phyloP scores from a whole-genome alignment of 2,329 filamentous ascomycete genomes.

The Sporothrix globosa region DNA sequence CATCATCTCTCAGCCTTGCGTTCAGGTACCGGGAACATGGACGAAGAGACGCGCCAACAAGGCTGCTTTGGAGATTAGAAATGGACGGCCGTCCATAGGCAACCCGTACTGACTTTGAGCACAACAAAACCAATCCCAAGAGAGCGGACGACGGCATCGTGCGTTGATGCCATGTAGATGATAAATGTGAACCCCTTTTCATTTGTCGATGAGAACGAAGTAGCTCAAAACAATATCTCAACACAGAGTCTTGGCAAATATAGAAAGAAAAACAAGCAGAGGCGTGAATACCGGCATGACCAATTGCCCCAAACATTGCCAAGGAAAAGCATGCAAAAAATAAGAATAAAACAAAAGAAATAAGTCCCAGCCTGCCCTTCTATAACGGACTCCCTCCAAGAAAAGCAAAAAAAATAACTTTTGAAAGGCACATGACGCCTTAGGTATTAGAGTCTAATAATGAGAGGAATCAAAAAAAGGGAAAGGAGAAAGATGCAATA shows the following conservation, averaged over 20 bases:
- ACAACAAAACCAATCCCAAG: background rate
- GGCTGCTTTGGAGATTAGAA: no score
- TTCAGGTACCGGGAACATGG: no score
- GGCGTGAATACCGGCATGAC: conserved; percentile 7
- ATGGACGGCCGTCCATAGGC: no score
- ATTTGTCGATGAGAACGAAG: background rate
- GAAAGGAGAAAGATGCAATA: conserved; percentile 8
- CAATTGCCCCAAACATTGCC: background rate
- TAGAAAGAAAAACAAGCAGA: background rate
- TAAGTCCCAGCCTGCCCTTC: conserved; percentile 20
- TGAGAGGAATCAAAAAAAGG: background rate
- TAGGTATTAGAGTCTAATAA: conserved; percentile 22
- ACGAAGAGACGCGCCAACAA: no score
- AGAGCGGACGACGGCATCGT: background rate
- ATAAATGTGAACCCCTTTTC: background rate
- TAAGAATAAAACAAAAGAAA: background rate
- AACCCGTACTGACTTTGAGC: no score
- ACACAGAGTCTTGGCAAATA: background rate
- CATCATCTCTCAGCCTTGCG: no score
- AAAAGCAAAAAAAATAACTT: background rate
- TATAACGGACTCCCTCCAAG: conserved; percentile 28
- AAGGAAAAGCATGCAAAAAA: background rate
- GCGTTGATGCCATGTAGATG: background rate
- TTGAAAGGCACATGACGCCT: conserved; percentile 26
- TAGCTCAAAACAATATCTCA: conserved; percentile 7